Conservation (phyloP, 305 asterid genomes). For the Fraxinus sp. region DNA sequence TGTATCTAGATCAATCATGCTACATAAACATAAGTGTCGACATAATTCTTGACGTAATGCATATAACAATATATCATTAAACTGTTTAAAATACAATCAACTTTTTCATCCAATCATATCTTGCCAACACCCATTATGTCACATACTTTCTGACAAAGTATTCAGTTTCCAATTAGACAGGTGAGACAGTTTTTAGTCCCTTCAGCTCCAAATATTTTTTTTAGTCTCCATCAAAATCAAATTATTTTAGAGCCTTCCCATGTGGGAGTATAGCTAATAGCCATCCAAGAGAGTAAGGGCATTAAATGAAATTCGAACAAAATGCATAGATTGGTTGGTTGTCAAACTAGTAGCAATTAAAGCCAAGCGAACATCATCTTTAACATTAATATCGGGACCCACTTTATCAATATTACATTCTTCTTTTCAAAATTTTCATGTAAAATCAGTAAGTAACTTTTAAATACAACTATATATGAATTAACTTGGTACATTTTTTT, state of each 20-base stretch:
- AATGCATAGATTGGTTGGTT: neutral
- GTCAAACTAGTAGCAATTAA: neutral
- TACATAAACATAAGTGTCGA: too few species aligned
- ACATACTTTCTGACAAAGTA: too few species aligned
- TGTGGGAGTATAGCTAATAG: neutral
- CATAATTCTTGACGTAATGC: too few species aligned
- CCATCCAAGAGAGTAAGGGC: neutral
- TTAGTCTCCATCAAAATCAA: neutral
- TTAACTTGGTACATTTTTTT: neutral
- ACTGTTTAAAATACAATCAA: too few species aligned
- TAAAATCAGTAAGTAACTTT: neutral
- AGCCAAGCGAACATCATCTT: neutral
- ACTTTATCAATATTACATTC: neutral
- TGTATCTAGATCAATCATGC: too few species aligned
- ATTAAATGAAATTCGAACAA: neutral
- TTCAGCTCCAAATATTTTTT: neutral
- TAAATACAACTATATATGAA: neutral
- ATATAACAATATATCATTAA: too few species aligned
- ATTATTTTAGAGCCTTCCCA: neutral
- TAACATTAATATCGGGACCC: conserved; percentile 26
- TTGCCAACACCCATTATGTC: too few species aligned
- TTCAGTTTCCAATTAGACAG: neutral
- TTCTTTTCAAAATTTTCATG: neutral
- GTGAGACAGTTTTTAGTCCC: neutral
- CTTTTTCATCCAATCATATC: too few species aligned